Base-by-base conservation (phyloP, 805 yeast species). In the Saccharomycopsis sp. region DNA sequence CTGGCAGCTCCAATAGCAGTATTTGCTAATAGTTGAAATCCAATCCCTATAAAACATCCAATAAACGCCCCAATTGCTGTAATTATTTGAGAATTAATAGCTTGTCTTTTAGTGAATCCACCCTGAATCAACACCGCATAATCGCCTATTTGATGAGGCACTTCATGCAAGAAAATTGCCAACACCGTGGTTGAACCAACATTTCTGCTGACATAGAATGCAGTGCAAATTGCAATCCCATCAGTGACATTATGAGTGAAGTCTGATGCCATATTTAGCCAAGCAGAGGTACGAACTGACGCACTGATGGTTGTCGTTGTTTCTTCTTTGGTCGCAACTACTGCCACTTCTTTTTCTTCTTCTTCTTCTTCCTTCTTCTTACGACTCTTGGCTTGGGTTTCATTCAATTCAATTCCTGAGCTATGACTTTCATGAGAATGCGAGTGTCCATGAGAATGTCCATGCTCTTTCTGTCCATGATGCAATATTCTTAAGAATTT, bases 91-190 rank as follows among this genome's bases (percentile, higher is more conserved):
- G 85, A 77, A 43, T 68, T 70, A 70, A 81, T 68, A 2, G 86
- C 87, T 51, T 77, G 77, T 60, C 75, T 62, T 60, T 77, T 77
- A 17, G 84, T 67, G 52, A 79, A 74, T 0, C 90, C 90, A 19
- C 81, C 80, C 54, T 79, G 77, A 50, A 80, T 72, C 48, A 84
- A 64, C 21, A 84, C 64, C 0, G 88, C 89, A 62, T 79, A 84
- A 56, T 84, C 93, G 39, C 90, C 89, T 50, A 84, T 73, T 56
- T 82, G 87, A 58, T 84, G 93, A 4, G 93, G 93, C 40, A 83
- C 74, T 58, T 84, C 93, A 58, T 84, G 93, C 60, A 80, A 72
- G 50, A 82, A 71, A 23, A 83, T 80, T 1, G 89, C 85, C 29
- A 82, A 61, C 19, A 83, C 74, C 0, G 89, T 81, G 2, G 82